Evolutionary conservation across 495 filamentous ascomycete species (phyloP), one percentile per base, ranked within the genome.

Genomic region (Cladorrhinum samala): DNA sequence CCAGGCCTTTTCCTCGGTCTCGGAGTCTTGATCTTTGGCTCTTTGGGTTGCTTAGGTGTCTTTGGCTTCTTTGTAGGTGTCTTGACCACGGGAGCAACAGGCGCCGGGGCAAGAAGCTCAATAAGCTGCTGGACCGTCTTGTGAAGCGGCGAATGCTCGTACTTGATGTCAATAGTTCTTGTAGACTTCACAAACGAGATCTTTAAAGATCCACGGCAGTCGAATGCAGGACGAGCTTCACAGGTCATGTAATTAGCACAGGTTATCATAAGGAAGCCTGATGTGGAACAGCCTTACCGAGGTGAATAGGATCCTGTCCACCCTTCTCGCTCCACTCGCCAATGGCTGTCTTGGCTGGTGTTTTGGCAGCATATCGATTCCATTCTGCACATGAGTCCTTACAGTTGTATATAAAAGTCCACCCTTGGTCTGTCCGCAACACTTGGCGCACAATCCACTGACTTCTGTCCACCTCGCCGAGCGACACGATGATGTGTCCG

Each of bases 1-100:
- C 73, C 13, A 5, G 13, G 74, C 24, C 69, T 68, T 59, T 79
- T 83, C 62, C 83, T 84, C 53, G 88, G 82, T 44, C 72, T 71
- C 6, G 64, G 64, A 36, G 70, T 65, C 57, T 82, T 76, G 58
- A 86, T 48, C 68, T 83, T 82, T 33, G 69, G 71, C 70, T 85
- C 81, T 50, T 52, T 63, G 3, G 56, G 55, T 20, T 53, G 42
- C 42, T 49, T 66, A 4, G 57, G 58, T 5, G 68, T 72, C 49
- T 75, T 77, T 27, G 68, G 69, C 56, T 57, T 67, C 42, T 49
- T 58, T 3, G 33, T 48, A 4, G 59, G 46, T 1, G 53, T 55
- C 30, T 47, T 55, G 11, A 54, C 50, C 25, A 52, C 40, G n/a
- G 58, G 49, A 9, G 58, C 55, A 14, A 54, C 6, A 11, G 67